Evolutionary conservation across 2,329 filamentous ascomycete species (phyloP).

Genomic region (Cadophora luteo-olivacea): DNA sequence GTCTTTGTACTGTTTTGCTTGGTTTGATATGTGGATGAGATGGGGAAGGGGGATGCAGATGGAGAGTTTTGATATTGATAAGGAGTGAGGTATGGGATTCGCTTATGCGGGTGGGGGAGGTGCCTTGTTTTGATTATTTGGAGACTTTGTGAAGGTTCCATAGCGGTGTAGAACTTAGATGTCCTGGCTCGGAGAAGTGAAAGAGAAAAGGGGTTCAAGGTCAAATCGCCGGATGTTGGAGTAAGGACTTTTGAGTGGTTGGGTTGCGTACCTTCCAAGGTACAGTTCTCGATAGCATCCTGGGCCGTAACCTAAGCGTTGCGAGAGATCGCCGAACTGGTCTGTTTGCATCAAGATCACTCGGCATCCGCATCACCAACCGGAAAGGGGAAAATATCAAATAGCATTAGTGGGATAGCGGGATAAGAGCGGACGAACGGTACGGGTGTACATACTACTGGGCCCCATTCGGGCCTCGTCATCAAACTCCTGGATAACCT

Average conservation of each 20-base stretch:
- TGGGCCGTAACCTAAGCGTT: background rate
- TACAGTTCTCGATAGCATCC: background rate
- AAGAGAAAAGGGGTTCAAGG: background rate
- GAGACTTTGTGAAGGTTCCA: background rate
- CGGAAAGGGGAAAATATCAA: background rate
- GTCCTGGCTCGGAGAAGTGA: background rate
- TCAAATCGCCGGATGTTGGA: no score
- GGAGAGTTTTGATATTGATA: background rate
- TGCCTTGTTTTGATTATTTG: background rate
- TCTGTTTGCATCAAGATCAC: background rate
- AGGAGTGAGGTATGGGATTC: background rate
- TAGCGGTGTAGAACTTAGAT: background rate
- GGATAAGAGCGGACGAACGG: conserved; percentile 6
- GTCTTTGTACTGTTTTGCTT: background rate
- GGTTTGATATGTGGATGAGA: background rate
- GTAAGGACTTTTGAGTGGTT: no score
- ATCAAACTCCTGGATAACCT: background rate
- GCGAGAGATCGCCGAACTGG: background rate
- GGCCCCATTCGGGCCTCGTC: background rate
- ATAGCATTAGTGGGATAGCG: background rate
- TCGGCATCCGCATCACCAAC: background rate
- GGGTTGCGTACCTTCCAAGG: background rate
- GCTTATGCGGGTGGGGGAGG: background rate
- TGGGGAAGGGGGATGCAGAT: background rate
- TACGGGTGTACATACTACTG: background rate